Evolutionary conservation across 768 basidiomycete species (phyloP).

Genomic region (Saitozyma podzolica): DNA sequence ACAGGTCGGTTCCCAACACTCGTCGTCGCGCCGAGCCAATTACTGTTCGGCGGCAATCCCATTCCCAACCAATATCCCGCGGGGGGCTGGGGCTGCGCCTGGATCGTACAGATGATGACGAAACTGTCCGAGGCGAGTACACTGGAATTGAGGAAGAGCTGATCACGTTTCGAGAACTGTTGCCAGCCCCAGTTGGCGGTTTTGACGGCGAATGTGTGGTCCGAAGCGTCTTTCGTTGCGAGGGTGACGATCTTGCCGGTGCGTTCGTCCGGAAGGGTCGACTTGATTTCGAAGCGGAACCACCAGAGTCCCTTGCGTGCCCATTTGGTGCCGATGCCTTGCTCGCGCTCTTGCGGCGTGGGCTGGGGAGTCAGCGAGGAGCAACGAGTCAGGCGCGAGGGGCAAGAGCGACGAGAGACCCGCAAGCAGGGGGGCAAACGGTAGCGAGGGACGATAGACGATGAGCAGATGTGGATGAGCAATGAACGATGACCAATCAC

Average conservation of each 20-base stretch:
- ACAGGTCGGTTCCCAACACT: constrained; percentile 10
- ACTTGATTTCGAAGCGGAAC: constrained; percentile 78
- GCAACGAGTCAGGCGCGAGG: too few species aligned
- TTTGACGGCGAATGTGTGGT: constrained; percentile 77
- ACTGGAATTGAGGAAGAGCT: constrained; percentile 59
- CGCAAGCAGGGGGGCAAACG: too few species aligned
- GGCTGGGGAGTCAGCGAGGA: constrained; percentile 58
- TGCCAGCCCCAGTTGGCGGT: constrained; percentile 89
- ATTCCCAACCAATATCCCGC: constrained; percentile 49
- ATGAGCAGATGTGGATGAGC: too few species aligned
- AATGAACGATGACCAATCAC: too few species aligned
- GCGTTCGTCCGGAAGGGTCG: constrained; percentile 34
- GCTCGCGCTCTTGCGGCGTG: constrained; percentile 72
- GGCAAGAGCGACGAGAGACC: too few species aligned
- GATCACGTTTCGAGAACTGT: constrained; percentile 70
- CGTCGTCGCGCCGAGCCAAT: constrained; percentile 53
- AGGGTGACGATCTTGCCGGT: constrained; percentile 25
- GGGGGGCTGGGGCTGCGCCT: constrained; percentile 64
- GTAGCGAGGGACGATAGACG: too few species aligned
- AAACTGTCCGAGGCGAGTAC: constrained; percentile 64
- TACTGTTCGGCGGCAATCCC: constrained; percentile 54
- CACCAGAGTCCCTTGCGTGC: constrained; percentile 79
- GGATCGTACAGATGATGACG: constrained; percentile 74
- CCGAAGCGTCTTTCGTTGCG: constrained; percentile 70
- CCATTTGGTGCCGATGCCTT: constrained; percentile 71